Conservation (phyloP, 2,329 filamentous ascomycete genomes). For the Colletotrichum australisinense region DNA sequence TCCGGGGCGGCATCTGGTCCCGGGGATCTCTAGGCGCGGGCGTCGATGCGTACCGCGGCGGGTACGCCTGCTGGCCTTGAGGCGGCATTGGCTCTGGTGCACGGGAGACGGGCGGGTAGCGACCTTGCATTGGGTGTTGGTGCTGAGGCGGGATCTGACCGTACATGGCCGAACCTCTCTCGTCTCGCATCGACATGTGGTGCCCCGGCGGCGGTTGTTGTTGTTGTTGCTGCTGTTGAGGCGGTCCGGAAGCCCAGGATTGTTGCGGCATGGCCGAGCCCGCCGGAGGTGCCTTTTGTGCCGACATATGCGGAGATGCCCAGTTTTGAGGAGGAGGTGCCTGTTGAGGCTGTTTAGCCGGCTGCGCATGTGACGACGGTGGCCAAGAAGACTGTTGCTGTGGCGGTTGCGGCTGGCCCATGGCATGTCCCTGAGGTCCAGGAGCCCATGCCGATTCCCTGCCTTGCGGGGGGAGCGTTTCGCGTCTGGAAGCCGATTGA, state of each 20-base stretch:
- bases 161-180: conserved; percentile 51
- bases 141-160: conserved; percentile 40
- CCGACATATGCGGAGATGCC: conserved; percentile 50
- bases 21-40: conserved; percentile 54
- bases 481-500: conserved; percentile 56
- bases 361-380: conserved; percentile 45
- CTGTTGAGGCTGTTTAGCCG: conserved; percentile 43
- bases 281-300: conserved; percentile 49
- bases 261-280: conserved; percentile 47
- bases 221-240: conserved; percentile 41
- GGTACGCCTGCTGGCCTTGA: conserved; percentile 52
- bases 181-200: conserved; percentile 48
- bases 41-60: conserved; percentile 55
- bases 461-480: conserved; percentile 47
- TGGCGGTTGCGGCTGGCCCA: conserved; percentile 41
- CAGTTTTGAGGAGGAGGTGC: conserved; percentile 44
- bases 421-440: conserved; percentile 39
- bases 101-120: conserved; percentile 52
- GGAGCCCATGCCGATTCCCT: conserved; percentile 51
- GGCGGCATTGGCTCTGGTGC: conserved; percentile 55
- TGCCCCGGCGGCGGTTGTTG: conserved; percentile 36
- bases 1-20: conserved; percentile 56
- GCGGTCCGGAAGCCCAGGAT: conserved; percentile 43
- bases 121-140: conserved; percentile 51
- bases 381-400: conserved; percentile 47